Evolutionary conservation across 768 basidiomycete species (phyloP), one percentile per base, ranked within the genome.

Genomic region (Pleurotus eryngii): DNA sequence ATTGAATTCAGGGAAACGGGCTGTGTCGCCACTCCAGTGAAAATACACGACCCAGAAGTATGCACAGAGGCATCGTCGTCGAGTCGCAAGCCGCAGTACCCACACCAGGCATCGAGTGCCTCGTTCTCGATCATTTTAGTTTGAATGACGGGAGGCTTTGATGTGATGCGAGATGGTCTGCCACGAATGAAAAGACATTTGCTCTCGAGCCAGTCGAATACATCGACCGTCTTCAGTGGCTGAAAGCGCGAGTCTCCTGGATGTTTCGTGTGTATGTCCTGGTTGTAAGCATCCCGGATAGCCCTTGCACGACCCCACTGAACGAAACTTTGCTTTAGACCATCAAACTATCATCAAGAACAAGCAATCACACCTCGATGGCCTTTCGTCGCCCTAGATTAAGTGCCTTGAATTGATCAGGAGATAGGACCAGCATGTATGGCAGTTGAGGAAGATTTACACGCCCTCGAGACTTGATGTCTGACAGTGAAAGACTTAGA

Each of bases 261-360:
- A 9, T 53, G 38, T 7, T 58, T 59, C 9, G 38, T 50, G 51
- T 57, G 48, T 27, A 62, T 63, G 26, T 61, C 62, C 37, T 63
- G 61, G 15, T 60, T 65, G 57, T 79, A 81, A 1, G 76, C 76
- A 22, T 74, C 70, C 49, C 70, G 74, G 47, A 82, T 67, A 40
- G 78, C 79, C 46, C 68, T 71, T 8, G 78, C 75, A 43, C 81
- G 77, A 45, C 72, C 72, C 79, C 80, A 81, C 82, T 83, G 14
- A 24, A 1, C 3, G 22, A 42, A 14, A 50, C 11, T 37, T 24
- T 43, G 20, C 5, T 46, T 38, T 50, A 12, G 5, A 20, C 35
- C 4, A 3, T 24, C 24, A 5, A 42, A 17, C 27, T 30, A 4
- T 9, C 3, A 9, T 11, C 9, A 11, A 11, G 30, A 18, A 45